Conservation (phyloP, 768 basidiomycete species). For the Tulasnella calospora region DNA sequence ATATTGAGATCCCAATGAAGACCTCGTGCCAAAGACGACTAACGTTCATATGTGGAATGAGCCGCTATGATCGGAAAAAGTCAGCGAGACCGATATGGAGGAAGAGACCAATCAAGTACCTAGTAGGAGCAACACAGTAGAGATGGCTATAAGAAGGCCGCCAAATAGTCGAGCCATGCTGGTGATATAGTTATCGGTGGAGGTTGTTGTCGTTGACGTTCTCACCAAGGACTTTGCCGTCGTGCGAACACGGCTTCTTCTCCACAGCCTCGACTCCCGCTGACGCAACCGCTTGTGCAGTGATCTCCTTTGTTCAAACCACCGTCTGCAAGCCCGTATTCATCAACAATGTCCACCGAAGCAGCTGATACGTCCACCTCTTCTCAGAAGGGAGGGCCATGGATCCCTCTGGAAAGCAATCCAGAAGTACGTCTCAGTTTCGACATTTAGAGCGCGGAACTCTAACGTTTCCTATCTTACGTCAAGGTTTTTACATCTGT, state of each 20-base stretch:
- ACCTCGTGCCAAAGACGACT: conserved; percentile 33
- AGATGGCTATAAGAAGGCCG: not conserved
- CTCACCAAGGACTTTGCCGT: not conserved
- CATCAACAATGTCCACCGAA: not conserved
- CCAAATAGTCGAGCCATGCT: conserved; percentile 5
- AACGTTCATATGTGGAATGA: conserved; percentile 76
- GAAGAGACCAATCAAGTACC: not conserved
- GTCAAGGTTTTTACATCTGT: conserved; percentile 19
- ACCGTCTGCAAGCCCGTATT: not conserved
- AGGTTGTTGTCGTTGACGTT: not conserved
- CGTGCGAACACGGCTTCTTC: conserved; percentile 3
- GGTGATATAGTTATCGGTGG: not conserved
- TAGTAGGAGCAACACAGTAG: not conserved
- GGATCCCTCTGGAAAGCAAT: conserved; percentile 81
- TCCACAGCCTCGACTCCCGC: not conserved
- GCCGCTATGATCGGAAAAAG: conserved; percentile 50
- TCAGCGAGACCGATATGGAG: not conserved
- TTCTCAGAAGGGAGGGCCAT: conserved; percentile 37
- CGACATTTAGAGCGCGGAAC: not conserved
- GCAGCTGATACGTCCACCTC: not conserved
- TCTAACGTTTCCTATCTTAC: conserved; percentile 35
- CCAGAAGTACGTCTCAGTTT: conserved; percentile 43
- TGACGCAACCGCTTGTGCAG: not conserved
- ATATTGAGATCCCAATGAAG: conserved; percentile 23
- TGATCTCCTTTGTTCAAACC: not conserved